A percentile compares a stretch with the other conserved stretches of the same genome.
phyloP scores from a whole-genome alignment of 108 stramenopile genomes.

The Mediolabrus comicus region DNA sequence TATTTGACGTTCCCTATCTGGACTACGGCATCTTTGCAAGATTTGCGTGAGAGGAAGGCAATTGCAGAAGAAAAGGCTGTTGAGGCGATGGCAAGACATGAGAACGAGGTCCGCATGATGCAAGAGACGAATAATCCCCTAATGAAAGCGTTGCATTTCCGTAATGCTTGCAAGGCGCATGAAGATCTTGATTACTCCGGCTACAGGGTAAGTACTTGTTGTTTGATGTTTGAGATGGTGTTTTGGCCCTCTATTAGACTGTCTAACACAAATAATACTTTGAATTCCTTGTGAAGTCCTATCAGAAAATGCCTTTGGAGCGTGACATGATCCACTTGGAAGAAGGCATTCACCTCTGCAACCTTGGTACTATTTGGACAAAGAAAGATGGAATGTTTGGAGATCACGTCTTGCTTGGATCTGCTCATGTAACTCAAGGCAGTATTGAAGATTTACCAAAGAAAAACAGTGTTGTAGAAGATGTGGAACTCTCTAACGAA shows the following conservation, averaged over 20 bases:
- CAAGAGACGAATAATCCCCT: constrained; percentile 53
- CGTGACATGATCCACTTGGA: constrained; percentile 26
- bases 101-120: constrained; percentile 54
- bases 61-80: constrained; percentile 38
- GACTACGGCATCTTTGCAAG: constrained; percentile 47
- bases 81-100: constrained; percentile 39
- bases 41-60: constrained; percentile 40
- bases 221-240: not conserved
- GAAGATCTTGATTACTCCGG: constrained; percentile 43
- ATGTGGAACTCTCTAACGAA: not conserved
- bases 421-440: constrained; percentile 9
- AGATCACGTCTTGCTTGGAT: constrained; percentile 45
- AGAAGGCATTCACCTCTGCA: constrained; percentile 28
- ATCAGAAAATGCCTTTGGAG: constrained; percentile 34
- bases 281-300: not conserved
- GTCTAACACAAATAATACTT: not conserved
- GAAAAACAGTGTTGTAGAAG: constrained; percentile 14
- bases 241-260: too few relatives aligned
- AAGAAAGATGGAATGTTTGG: constrained; percentile 40
- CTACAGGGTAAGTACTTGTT: not conserved
- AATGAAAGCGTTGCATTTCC: constrained; percentile 65
- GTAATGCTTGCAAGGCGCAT: constrained; percentile 48
- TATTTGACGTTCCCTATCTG: constrained; percentile 64
- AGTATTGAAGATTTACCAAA: constrained; percentile 20
- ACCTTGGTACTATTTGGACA: constrained; percentile 47